These are phyloP conservation scores for Suillus placidus DNA, from an alignment of 768 basidiomycete genomes.

Conservation along the genomic window DNA sequence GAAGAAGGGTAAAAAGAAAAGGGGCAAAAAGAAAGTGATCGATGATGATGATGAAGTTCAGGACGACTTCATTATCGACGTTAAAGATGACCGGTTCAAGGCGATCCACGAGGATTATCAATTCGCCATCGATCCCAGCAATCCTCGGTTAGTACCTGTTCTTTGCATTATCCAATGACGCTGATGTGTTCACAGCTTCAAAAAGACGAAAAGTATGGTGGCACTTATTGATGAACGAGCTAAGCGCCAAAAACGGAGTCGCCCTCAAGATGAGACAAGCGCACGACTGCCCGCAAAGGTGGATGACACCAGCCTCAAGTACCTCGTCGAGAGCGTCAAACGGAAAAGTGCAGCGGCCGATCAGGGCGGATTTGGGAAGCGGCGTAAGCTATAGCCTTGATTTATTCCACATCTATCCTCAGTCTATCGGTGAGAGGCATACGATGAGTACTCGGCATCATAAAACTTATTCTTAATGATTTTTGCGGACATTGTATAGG, in stretches of 20 bases:
- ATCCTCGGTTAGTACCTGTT: slow-evolving; percentile 78
- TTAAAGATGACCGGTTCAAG: slow-evolving; percentile 87
- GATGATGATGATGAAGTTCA: slow-evolving; percentile 68
- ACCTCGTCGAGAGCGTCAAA: slow-evolving; percentile 86
- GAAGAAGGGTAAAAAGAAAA: slow-evolving; percentile 53
- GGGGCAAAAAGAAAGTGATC: slow-evolving; percentile 43
- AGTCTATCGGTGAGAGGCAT: background rate
- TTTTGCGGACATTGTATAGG: background rate
- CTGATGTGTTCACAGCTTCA: slow-evolving; percentile 59
- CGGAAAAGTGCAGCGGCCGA: slow-evolving; percentile 56
- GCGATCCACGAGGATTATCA: slow-evolving; percentile 86
- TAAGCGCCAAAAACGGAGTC: slow-evolving; percentile 52
- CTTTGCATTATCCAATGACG: background rate
- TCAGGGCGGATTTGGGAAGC: slow-evolving; percentile 39
- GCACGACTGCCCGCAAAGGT: slow-evolving; percentile 10
- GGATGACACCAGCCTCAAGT: slow-evolving; percentile 50
- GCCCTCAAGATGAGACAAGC: slow-evolving; percentile 6
- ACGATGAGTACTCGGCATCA: background rate
- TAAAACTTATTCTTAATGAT: background rate
- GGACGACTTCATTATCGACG: slow-evolving; percentile 80
- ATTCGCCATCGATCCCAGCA: slow-evolving; percentile 94
- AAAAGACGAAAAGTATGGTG: slow-evolving; percentile 90
- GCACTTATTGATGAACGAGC: slow-evolving; percentile 84
- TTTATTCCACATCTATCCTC: background rate
- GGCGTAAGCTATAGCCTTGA: slow-evolving; percentile 35